These are phyloP conservation scores for Talaromyces sp. DNA, from an alignment of 2,329 filamentous ascomycete species.

Conservation along the genomic window DNA sequence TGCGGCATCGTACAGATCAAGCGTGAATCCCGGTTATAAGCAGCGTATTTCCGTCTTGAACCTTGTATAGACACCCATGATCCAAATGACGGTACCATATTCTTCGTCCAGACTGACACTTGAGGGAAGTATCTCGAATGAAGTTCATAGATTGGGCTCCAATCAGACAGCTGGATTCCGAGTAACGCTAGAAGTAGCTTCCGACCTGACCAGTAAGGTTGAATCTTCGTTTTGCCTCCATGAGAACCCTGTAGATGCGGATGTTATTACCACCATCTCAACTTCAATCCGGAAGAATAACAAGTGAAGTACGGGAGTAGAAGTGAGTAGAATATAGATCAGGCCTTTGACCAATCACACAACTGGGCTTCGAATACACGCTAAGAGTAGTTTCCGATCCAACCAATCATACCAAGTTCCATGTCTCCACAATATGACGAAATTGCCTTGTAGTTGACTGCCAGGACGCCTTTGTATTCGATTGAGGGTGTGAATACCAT, in stretches of 20 bases:
- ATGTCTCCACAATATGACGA: neutral
- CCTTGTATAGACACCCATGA: neutral
- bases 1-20: too few species aligned
- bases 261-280: neutral
- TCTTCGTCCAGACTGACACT: neutral
- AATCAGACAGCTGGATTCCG: neutral
- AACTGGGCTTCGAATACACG: neutral
- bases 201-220: constrained; percentile 7
- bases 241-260: neutral
- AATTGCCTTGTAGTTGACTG: neutral
- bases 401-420: neutral
- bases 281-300: neutral
- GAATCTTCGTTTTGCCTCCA: neutral
- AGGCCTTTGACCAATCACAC: neutral
- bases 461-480: too few species aligned
- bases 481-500: neutral
- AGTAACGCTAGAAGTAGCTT: constrained; percentile 4
- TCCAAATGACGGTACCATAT: neutral
- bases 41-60: neutral
- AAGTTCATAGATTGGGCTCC: neutral
- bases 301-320: neutral
- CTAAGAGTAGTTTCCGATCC: constrained; percentile 13
- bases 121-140: neutral
- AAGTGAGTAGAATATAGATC: neutral
- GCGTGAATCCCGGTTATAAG: neutral